Conservation (phyloP, 495 filamentous ascomycete species). For the Hypoxylon crocopeplum region DNA sequence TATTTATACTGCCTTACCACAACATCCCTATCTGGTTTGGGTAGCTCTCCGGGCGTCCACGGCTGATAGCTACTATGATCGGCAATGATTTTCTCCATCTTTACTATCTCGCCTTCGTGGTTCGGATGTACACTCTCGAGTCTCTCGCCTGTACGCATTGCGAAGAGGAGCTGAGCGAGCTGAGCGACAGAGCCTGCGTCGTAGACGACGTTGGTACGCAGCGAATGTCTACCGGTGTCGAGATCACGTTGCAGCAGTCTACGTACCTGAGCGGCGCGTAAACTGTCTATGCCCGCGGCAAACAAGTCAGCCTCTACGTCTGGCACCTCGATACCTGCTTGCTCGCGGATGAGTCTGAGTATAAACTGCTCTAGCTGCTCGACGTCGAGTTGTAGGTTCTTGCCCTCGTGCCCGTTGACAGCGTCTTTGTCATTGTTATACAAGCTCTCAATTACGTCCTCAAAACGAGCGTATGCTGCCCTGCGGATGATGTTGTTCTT, state of each 20-base stretch:
- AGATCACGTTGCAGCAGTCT: slow-evolving; percentile 57
- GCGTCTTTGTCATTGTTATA: slow-evolving; percentile 49
- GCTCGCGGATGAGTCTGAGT: slow-evolving; percentile 47
- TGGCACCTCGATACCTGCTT: slow-evolving; percentile 50
- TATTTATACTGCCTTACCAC: slow-evolving; percentile 47
- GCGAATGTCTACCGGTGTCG: slow-evolving; percentile 45
- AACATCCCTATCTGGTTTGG: slow-evolving; percentile 40
- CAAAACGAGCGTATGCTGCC: slow-evolving; percentile 57
- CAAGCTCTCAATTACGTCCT: slow-evolving; percentile 54
- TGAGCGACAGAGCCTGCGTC: slow-evolving; percentile 55
- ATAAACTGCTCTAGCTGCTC: slow-evolving; percentile 52
- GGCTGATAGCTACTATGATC: slow-evolving; percentile 57
- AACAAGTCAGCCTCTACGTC: slow-evolving; percentile 59
- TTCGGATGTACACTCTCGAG: neutral
- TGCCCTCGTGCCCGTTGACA: slow-evolving; percentile 18
- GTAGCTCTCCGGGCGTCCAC: slow-evolving; percentile 41
- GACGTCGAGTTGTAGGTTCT: slow-evolving; percentile 46
- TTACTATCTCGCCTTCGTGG: slow-evolving; percentile 39
- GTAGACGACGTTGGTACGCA: slow-evolving; percentile 57
- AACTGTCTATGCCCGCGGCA: slow-evolving; percentile 63
- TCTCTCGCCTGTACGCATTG: slow-evolving; percentile 41
- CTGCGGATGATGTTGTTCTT: slow-evolving; percentile 64
- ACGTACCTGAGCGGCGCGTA: slow-evolving; percentile 65
- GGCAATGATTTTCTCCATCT: slow-evolving; percentile 55
- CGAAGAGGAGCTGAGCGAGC: slow-evolving; percentile 55